phyloP scores from a whole-genome alignment of 257 asterid species.

The Ballota nigra region DNA sequence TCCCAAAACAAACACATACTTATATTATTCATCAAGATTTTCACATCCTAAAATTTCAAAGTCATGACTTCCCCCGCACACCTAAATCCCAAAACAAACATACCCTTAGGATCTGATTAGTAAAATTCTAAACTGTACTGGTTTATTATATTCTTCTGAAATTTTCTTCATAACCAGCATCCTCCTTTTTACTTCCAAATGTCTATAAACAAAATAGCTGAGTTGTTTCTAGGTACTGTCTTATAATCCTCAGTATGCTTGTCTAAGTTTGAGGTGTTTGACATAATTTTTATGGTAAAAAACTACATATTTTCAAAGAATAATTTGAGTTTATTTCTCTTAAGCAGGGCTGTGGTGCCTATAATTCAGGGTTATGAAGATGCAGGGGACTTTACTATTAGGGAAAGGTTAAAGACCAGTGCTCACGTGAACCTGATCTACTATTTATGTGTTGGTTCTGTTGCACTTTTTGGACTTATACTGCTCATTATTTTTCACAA shows the following conservation, averaged over 20 bases:
- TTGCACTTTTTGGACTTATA: slow-evolving; percentile 54
- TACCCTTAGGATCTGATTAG: background rate
- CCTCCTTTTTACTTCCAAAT: background rate
- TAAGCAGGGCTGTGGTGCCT: slow-evolving; percentile 88
- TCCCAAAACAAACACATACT: no score
- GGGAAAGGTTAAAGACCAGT: slow-evolving; percentile 68
- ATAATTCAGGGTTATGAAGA: slow-evolving; percentile 84
- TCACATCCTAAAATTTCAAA: no score
- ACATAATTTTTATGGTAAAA: background rate
- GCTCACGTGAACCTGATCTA: slow-evolving; percentile 66
- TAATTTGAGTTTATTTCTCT: slow-evolving; percentile 48
- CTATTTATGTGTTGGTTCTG: slow-evolving; percentile 52
- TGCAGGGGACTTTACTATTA: slow-evolving; percentile 78
- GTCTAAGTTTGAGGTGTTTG: background rate
- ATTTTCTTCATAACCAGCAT: background rate
- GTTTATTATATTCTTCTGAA: slow-evolving; percentile 6
- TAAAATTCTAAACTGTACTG: background rate
- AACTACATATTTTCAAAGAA: slow-evolving; percentile 33
- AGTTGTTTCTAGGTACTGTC: background rate
- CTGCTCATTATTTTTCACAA: slow-evolving; percentile 50
- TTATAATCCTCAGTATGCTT: background rate
- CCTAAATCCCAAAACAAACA: no score
- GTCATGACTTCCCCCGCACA: no score
- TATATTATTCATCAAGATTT: no score
- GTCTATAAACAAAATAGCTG: background rate